Conservation (phyloP, 2,329 filamentous ascomycete species). For the Colletotrichum eremochloae region DNA sequence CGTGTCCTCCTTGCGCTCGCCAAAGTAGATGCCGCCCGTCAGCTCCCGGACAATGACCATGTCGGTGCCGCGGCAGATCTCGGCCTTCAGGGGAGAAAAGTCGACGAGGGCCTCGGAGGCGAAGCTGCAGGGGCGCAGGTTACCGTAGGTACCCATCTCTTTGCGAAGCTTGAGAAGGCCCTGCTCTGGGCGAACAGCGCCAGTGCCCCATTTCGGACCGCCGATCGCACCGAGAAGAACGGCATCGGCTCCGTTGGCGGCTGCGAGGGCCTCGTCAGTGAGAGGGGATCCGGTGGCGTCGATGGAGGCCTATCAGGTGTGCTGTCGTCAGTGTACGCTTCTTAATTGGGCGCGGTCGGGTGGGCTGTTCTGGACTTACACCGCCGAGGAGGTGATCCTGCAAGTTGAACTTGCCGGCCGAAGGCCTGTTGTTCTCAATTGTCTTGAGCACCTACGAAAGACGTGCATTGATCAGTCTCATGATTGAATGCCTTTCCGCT, state of each 20-base stretch:
- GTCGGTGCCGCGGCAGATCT: conserved; percentile 88
- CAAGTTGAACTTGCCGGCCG: conserved; percentile 85
- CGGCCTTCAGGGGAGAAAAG: conserved; percentile 86
- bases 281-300: conserved; percentile 83
- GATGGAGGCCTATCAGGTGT: conserved; percentile 79
- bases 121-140: conserved; percentile 96
- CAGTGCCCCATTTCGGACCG: conserved; percentile 96
- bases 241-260: conserved; percentile 88
- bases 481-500: conserved; percentile 16
- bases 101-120: conserved; percentile 88
- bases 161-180: conserved; percentile 92
- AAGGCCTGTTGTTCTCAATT: conserved; percentile 78
- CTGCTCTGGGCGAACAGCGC: conserved; percentile 89
- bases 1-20: conserved; percentile 84
- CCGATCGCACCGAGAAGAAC: conserved; percentile 94
- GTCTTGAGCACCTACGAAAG: conserved; percentile 77
- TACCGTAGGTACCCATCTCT: conserved; percentile 93
- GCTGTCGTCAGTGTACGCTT: background rate
- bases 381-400: conserved; percentile 92
- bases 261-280: conserved; percentile 84
- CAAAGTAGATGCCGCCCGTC: conserved; percentile 96
- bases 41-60: conserved; percentile 94
- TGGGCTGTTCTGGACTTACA: conserved; percentile 67
- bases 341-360: background rate
- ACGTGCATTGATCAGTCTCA: conserved; percentile 19